A percentile compares a stretch with the other conserved stretches of the same genome.
These are phyloP conservation scores for Populus alba DNA, from an alignment of 345 rosid species.

Conservation along the genomic window DNA sequence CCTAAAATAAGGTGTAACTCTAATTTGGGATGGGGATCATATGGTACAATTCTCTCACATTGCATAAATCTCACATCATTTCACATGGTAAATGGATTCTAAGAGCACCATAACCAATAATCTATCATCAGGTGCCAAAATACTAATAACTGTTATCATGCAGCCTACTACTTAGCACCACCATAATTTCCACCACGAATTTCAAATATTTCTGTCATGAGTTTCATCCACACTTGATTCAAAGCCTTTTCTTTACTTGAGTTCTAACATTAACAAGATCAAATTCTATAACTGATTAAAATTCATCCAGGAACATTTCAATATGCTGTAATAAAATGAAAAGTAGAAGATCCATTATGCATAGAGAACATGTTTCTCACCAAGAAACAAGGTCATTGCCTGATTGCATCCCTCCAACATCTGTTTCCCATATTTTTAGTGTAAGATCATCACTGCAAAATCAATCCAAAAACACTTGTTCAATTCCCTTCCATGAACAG, in stretches of 20 bases:
- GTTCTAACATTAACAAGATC: too few species aligned
- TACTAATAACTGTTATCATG: neutral
- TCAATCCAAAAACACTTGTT: conserved; percentile 15
- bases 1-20: too few species aligned
- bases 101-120: too few species aligned
- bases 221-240: too few species aligned
- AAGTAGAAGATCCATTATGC: conserved; percentile 10
- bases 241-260: too few species aligned
- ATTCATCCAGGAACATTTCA: neutral
- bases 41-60: too few species aligned
- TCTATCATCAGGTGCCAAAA: too few species aligned
- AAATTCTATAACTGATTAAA: too few species aligned
- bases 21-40: too few species aligned
- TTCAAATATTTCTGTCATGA: too few species aligned
- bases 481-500: neutral
- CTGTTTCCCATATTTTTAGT: conserved; percentile 78
- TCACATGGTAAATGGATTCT: too few species aligned
- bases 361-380: conserved; percentile 38
- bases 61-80: too few species aligned
- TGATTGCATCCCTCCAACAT: conserved; percentile 51
- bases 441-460: conserved; percentile 92
- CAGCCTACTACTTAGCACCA: neutral
- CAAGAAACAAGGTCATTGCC: conserved; percentile 73
- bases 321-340: neutral
- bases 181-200: neutral